Evolutionary conservation across 2,329 filamentous ascomycete genomes (phyloP).

Genomic region (Cytospora paraplurivora): DNA sequence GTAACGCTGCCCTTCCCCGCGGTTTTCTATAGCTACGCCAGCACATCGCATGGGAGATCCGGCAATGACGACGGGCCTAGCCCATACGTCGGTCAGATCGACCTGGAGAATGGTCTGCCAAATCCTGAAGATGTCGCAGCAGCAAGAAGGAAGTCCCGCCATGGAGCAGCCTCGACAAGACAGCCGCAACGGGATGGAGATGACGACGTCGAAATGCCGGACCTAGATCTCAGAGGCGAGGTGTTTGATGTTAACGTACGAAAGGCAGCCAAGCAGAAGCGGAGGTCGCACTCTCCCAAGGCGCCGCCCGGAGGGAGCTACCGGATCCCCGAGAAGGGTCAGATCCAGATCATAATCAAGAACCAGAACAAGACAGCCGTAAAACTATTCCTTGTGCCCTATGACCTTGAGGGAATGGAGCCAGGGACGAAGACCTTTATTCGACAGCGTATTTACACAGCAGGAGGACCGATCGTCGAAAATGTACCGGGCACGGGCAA

Average conservation of each 20-base stretch:
- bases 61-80: slow-evolving; percentile 84
- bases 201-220: slow-evolving; percentile 34
- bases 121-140: slow-evolving; percentile 52
- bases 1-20: slow-evolving; percentile 90
- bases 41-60: slow-evolving; percentile 62
- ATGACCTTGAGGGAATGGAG: slow-evolving; percentile 90
- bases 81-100: slow-evolving; percentile 91
- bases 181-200: slow-evolving; percentile 39
- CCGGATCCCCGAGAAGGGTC: slow-evolving; percentile 89
- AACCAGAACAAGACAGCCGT: slow-evolving; percentile 98
- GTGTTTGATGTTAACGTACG: slow-evolving; percentile 17
- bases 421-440: slow-evolving; percentile 95
- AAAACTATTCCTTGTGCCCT: slow-evolving; percentile 91
- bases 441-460: slow-evolving; percentile 88
- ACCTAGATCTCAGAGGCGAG: slow-evolving; percentile 22
- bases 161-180: slow-evolving; percentile 4
- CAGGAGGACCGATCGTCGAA: slow-evolving; percentile 75
- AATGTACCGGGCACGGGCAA: slow-evolving; percentile 45
- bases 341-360: slow-evolving; percentile 95
- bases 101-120: slow-evolving; percentile 78
- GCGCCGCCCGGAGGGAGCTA: slow-evolving; percentile 87
- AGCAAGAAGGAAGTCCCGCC: slow-evolving; percentile 47
- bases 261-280: slow-evolving; percentile 46
- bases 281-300: slow-evolving; percentile 53
- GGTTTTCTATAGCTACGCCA: slow-evolving; percentile 92